Percentiles rank a stretch among this genome's conserved stretches.
Conservation (phyloP, 2,329 filamentous ascomycete species). For the Neopestalotiopsis rosae region DNA sequence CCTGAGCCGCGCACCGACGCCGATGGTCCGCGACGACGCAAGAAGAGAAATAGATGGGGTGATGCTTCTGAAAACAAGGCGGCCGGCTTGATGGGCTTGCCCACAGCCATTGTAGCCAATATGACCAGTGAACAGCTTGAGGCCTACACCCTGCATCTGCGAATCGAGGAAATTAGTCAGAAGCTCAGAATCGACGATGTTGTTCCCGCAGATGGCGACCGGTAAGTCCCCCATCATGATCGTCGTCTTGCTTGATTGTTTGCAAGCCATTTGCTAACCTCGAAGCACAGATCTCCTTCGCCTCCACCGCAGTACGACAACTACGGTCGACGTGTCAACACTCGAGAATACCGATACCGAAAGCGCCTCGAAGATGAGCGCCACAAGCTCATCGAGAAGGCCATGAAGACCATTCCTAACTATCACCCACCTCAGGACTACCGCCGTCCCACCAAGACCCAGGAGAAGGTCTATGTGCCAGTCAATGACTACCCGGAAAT, state of each 20-base stretch:
- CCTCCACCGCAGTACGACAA: slow-evolving; percentile 98
- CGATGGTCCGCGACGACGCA: slow-evolving; percentile 86
- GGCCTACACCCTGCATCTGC: slow-evolving; percentile 93
- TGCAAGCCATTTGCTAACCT: not conserved
- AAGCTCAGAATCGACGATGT: slow-evolving; percentile 99
- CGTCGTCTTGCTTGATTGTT: not conserved
- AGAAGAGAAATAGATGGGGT: slow-evolving; percentile 99
- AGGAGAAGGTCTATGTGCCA: slow-evolving; percentile 99
- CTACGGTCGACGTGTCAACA: slow-evolving; percentile 98
- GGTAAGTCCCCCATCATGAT: slow-evolving; percentile 63
- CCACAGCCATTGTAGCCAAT: slow-evolving; percentile 93
- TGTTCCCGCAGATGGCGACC: slow-evolving; percentile 92
- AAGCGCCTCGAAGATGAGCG: slow-evolving; percentile 98
- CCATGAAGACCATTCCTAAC: slow-evolving; percentile 99
- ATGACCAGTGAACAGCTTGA: slow-evolving; percentile 99
- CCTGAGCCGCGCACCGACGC: slow-evolving; percentile 75
- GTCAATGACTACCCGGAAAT: slow-evolving; percentile 99
- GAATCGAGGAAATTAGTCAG: slow-evolving; percentile 99
- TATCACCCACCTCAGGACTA: slow-evolving; percentile 99
- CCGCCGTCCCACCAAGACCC: slow-evolving; percentile 97
- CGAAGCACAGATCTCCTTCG: slow-evolving; percentile 78
- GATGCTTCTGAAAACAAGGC: slow-evolving; percentile 98
- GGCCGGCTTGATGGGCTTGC: slow-evolving; percentile 94
- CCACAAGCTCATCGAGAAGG: slow-evolving; percentile 98
- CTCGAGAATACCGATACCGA: slow-evolving; percentile 96